These are phyloP conservation scores for Hyaloscypha hepaticicola DNA, from an alignment of 495 filamentous ascomycete species.

Conservation along the genomic window DNA sequence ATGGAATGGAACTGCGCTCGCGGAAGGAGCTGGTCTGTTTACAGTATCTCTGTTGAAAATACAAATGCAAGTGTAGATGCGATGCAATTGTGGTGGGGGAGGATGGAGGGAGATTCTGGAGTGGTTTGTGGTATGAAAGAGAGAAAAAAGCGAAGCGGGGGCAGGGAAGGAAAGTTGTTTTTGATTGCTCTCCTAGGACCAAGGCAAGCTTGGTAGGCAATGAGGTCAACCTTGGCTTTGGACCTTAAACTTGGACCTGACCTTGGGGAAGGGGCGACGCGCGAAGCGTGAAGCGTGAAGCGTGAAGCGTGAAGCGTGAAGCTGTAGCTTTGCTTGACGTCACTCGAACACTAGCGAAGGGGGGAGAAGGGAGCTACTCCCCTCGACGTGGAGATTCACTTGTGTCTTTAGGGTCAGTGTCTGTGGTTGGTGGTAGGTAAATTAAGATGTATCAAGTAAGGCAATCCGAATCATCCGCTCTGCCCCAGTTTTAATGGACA, in stretches of 20 bases:
- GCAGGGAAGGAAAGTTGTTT: background rate
- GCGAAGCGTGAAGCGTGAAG: too few relatives aligned
- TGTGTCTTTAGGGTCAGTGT: too few relatives aligned
- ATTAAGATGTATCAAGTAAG: background rate
- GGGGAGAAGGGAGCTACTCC: too few relatives aligned
- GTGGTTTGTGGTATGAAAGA: slow-evolving; percentile 7
- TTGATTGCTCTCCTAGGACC: background rate
- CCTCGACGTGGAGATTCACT: too few relatives aligned
- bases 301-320: too few relatives aligned
- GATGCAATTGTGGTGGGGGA: background rate
- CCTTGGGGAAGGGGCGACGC: background rate
- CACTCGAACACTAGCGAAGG: background rate
- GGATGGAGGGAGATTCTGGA: background rate
- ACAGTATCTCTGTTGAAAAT: background rate
- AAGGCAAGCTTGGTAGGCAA: background rate
- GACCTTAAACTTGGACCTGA: background rate
- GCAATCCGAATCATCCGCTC: background rate
- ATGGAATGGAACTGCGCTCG: background rate
- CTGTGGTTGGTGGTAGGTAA: too few relatives aligned
- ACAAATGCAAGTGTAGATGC: background rate
- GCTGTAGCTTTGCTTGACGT: background rate
- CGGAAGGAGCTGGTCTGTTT: background rate
- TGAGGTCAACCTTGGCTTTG: background rate
- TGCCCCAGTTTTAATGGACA: background rate
- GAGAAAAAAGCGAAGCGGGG: background rate